A percentile compares a stretch with the other conserved stretches of the same genome.
phyloP scores from a whole-genome alignment of 2,329 filamentous ascomycete genomes.

The Cladobotryum protrusum region DNA sequence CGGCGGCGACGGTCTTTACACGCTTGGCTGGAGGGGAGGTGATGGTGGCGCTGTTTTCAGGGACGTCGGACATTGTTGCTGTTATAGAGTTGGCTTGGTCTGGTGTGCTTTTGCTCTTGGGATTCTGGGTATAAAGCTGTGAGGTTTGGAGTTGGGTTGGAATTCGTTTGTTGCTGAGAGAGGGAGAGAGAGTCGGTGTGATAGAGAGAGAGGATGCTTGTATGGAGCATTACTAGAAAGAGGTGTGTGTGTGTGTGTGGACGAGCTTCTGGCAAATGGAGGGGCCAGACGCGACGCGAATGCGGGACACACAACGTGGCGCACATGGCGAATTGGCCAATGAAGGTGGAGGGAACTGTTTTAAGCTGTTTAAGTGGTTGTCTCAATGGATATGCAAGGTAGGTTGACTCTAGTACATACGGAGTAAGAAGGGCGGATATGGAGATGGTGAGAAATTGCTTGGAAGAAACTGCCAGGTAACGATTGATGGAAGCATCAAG shows the following conservation, averaged over 20 bases:
- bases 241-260: too few relatives aligned
- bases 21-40: slow-evolving; percentile 75
- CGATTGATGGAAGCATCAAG: too few relatives aligned
- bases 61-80: slow-evolving; percentile 20
- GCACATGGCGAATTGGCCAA: slow-evolving; percentile 22
- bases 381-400: slow-evolving; percentile 8
- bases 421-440: too few relatives aligned
- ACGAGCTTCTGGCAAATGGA: slow-evolving; percentile 5
- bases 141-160: neutral
- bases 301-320: slow-evolving; percentile 13
- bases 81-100: slow-evolving; percentile 7
- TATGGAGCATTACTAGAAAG: neutral
- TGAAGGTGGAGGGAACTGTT: slow-evolving; percentile 13
- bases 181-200: slow-evolving; percentile 7
- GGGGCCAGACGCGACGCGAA: slow-evolving; percentile 24
- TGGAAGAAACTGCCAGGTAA: too few relatives aligned
- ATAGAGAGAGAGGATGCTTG: neutral
- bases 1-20: slow-evolving; percentile 54
- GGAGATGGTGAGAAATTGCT: too few relatives aligned
- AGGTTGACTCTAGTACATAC: too few relatives aligned
- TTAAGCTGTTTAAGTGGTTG: slow-evolving; percentile 14
- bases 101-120: neutral
- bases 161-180: neutral
- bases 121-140: neutral
- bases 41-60: slow-evolving; percentile 45